Evolutionary conservation across 768 basidiomycete genomes (phyloP).

Genomic region (Scleroderma citrinum): DNA sequence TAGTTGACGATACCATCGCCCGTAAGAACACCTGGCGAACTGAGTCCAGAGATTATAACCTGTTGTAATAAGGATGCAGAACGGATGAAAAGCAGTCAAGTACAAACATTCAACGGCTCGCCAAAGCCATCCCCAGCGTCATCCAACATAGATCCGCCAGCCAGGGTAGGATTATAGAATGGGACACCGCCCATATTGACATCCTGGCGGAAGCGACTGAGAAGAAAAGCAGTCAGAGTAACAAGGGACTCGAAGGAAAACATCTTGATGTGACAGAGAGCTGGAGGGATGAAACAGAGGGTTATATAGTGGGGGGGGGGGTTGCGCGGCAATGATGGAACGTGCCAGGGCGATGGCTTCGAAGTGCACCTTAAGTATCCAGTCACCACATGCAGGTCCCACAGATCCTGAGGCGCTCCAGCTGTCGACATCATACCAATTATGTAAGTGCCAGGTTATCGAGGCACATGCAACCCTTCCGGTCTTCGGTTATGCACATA

Average conservation of each 20-base stretch:
- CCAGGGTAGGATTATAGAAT: slow-evolving; percentile 30
- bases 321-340: too few relatives aligned
- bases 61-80: slow-evolving; percentile 8
- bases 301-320: too few relatives aligned
- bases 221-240: not conserved
- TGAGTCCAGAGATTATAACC: slow-evolving; percentile 63
- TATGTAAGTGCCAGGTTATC: too few relatives aligned
- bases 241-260: not conserved
- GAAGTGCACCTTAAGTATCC: too few relatives aligned
- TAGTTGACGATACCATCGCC: slow-evolving; percentile 53
- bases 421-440: too few relatives aligned
- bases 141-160: slow-evolving; percentile 41
- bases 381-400: too few relatives aligned
- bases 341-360: too few relatives aligned
- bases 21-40: slow-evolving; percentile 52
- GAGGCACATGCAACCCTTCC: too few relatives aligned
- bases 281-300: not conserved
- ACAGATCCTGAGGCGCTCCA: too few relatives aligned
- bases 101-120: slow-evolving; percentile 39
- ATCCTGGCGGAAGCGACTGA: not conserved
- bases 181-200: slow-evolving; percentile 7
- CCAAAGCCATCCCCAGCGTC: slow-evolving; percentile 34
- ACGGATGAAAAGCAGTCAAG: not conserved
- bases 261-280: slow-evolving; percentile 1
- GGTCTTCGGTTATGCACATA: too few relatives aligned